Evolutionary conservation across 2,329 filamentous ascomycete genomes (phyloP), one percentile per base, ranked within the genome.

Genomic region (Monilinia laxa): DNA sequence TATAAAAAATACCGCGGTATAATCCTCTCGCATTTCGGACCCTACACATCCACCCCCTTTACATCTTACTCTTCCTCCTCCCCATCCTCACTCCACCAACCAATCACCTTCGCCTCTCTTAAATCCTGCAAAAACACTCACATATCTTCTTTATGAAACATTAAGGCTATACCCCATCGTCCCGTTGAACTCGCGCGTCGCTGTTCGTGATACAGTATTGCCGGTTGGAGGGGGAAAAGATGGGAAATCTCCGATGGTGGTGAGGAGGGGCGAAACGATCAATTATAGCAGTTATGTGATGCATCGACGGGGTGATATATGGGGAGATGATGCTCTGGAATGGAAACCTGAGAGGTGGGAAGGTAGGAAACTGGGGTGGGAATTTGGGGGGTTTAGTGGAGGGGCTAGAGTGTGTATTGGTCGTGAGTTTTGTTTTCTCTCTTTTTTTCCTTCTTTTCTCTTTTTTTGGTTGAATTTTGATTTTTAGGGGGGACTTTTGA

Each of bases 271-370:
- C 1, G 69, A 73, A 40, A 51, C 66, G 4, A 68, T 79, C 0
- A 67, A 67, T 0, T 78, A 72, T 64, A 68, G 58, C 10, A 62
- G 71, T 1, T 77, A 77, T 69, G 69, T 71, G 2, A 70, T 78
- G 59, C 76, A 78, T 59, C 66, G 76, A 9, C 66, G 76, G n/a
- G 72, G 73, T 5, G 84, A 85, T 68, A 89, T 93, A 72, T 93
- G 90, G 90, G 90, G 90, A 0, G 74, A 82, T 0, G 88, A 92
- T 69, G 89, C 87, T 0, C 85, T 90, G 25, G 82, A 85, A 2
- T 95, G 92, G 78, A 80, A 82, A 2, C 92, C 92, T 0, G 90
- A 91, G 77, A 81, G 92, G 18, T 96, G 91, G 91, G 77, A 77
- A 51, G 79, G 85, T 40, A 91, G 94, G 79, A 91, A 90, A 0